These are phyloP conservation scores for Aspergillus panamensis DNA, from an alignment of 495 filamentous ascomycete genomes.

Conservation along the genomic window DNA sequence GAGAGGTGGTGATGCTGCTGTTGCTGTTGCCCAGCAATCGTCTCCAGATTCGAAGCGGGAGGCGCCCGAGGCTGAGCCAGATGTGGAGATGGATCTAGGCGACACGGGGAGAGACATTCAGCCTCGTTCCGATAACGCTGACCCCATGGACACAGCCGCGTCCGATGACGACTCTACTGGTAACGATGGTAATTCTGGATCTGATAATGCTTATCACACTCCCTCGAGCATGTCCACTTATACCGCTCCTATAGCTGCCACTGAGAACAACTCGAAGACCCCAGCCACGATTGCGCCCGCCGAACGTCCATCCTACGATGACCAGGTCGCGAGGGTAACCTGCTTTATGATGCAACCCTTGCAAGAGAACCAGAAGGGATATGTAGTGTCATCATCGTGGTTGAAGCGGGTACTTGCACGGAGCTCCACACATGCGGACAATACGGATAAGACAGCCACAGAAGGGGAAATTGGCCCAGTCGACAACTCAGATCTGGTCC, in stretches of 20 bases:
- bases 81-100: conserved; percentile 33
- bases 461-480: conserved; percentile 74
- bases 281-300: conserved; percentile 13
- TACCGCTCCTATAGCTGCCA: conserved; percentile 21
- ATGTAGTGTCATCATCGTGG: conserved; percentile 77
- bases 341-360: conserved; percentile 49
- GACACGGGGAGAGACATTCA: conserved; percentile 24
- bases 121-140: conserved; percentile 16
- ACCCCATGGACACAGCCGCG: conserved; percentile 25
- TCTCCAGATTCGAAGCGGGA: conserved; percentile 52
- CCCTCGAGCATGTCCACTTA: conserved; percentile 33
- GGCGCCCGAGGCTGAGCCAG: conserved; percentile 47
- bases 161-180: conserved; percentile 24
- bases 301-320: conserved; percentile 60
- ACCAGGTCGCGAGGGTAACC: conserved; percentile 71
- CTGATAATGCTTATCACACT: conserved; percentile 30
- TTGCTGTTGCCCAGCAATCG: conserved; percentile 38
- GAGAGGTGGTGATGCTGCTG: conserved; percentile 18
- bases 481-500: conserved; percentile 71
- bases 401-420: conserved; percentile 68
- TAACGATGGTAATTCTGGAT: conserved; percentile 20
- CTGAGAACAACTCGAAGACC: conserved; percentile 17
- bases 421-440: conserved; percentile 53
- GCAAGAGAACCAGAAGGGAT: conserved; percentile 68
- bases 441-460: conserved; percentile 53